Base-by-base conservation (phyloP, 225 moss, liverwort and hornwort species). In the Bryoerythrophyllum caledonicum region DNA sequence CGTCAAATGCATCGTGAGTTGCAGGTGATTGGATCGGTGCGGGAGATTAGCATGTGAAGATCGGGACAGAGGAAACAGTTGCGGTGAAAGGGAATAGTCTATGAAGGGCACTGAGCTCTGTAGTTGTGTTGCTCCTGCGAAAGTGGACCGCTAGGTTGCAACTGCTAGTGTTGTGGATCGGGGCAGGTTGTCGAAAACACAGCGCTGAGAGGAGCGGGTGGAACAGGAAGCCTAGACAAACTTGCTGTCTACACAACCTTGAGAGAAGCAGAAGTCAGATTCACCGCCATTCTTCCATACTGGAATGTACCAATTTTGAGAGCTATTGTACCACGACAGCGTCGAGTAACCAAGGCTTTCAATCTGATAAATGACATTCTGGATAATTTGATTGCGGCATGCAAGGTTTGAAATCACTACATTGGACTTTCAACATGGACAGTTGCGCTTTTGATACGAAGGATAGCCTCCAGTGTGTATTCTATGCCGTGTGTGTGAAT, bases 251-350 rank as follows among this genome's bases (percentile, higher is more conserved):
- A 92, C 62, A 81, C 85, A 58, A 83, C 85, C 23, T 73, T 95
- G 59, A 82, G 85, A 80, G 94, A 95, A 91, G 87, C 94, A 56
- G 92, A 92, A 78, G 79, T 83, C 62, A 86, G 94, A 61, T 92
- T 92, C 80, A 89, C 83, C 48, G 78, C 86, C 32, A 72, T 92
- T 49, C 38, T 95, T 75, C 94, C 94, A 20, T 95, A 95, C 57
- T 95, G 94, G 94, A 95, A 88, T 26, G 61, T 95, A 53, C 92
- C 94, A 17, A 65, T 89, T 67, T 79, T 95, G 72, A 91, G 91
- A 76, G 91, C 91, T 60, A 81, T 95, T 76, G 80, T 87, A 62
- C 90, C 90, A 53, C 80, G 91, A 73, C 94, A 95, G 77, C 86
- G 67, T 58, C 89, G 82, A 79, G 94, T 95, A 59, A 80, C 86